A percentile compares a stretch with the other conserved stretches of the same genome.
Evolutionary conservation across 768 basidiomycete species (phyloP).

Genomic region (Fomitopsis serialis): DNA sequence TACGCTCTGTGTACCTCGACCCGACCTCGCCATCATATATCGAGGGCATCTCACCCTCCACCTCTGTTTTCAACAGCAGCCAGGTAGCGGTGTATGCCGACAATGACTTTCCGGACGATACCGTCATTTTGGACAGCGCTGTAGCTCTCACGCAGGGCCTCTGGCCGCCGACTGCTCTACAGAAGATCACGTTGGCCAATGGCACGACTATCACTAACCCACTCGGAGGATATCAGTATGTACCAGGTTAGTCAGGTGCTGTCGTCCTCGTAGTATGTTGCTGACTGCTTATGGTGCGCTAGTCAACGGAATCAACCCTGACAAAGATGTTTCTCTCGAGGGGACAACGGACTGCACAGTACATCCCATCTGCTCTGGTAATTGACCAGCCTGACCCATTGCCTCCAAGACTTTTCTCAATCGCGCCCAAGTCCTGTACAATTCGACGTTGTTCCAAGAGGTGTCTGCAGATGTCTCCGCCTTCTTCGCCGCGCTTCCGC

Average conservation of each 20-base stretch:
- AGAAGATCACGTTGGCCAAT: slow-evolving; percentile 57
- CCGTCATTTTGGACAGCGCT: slow-evolving; percentile 63
- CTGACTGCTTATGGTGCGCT: background rate
- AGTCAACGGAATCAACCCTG: slow-evolving; percentile 63
- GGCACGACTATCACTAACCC: slow-evolving; percentile 54
- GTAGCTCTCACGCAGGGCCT: slow-evolving; percentile 66
- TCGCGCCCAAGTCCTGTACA: slow-evolving; percentile 47
- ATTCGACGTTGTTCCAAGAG: slow-evolving; percentile 43
- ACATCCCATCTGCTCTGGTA: background rate
- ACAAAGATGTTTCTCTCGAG: slow-evolving; percentile 58
- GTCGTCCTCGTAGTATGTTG: background rate
- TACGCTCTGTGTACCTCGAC: slow-evolving; percentile 51
- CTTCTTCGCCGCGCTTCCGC: slow-evolving; percentile 46
- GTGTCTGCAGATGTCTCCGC: slow-evolving; percentile 37
- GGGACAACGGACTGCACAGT: slow-evolving; percentile 62
- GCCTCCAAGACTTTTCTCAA: slow-evolving; percentile 15
- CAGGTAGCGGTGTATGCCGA: slow-evolving; percentile 55
- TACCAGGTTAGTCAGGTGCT: slow-evolving; percentile 31
- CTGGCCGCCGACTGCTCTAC: slow-evolving; percentile 44
- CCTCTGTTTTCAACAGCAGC: slow-evolving; percentile 28
- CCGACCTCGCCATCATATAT: slow-evolving; percentile 49
- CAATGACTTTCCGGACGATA: slow-evolving; percentile 58
- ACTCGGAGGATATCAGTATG: slow-evolving; percentile 59
- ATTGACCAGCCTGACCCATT: background rate
- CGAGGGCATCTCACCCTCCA: slow-evolving; percentile 26